These are phyloP conservation scores for Stephania cephalantha DNA, from an alignment of 164 flowering plant genomes.

Conservation along the genomic window DNA sequence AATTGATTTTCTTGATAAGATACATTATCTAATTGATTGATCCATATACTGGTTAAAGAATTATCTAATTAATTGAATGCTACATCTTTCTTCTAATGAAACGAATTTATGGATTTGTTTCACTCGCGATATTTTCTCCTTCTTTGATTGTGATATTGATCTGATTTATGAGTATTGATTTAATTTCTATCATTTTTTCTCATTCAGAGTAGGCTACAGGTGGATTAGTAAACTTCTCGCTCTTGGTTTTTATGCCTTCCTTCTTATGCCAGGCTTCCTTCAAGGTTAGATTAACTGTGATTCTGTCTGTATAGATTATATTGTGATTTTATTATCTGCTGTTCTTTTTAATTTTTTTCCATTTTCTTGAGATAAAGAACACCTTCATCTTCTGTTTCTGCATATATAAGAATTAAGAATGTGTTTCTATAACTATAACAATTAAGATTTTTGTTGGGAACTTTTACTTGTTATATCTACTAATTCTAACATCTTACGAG, in stretches of 20 bases:
- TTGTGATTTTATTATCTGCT: too few species aligned
- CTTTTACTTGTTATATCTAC: neutral
- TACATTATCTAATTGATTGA: neutral
- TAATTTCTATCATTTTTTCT: conserved; percentile 25
- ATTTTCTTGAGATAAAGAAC: too few species aligned
- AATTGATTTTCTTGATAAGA: neutral
- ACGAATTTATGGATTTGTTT: too few species aligned
- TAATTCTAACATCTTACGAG: neutral
- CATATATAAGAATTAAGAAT: neutral
- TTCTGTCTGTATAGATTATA: neutral
- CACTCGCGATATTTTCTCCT: too few species aligned
- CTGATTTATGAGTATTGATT: neutral
- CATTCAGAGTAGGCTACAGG: conserved; percentile 87
- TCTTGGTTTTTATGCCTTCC: conserved; percentile 70
- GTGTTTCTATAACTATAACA: neutral
- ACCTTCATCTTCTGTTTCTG: neutral
- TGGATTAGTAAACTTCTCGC: conserved; percentile 79
- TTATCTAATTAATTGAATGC: too few species aligned
- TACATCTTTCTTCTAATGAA: too few species aligned
- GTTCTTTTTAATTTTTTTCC: too few species aligned
- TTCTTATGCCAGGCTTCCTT: conserved; percentile 92
- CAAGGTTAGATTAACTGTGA: conserved; percentile 46
- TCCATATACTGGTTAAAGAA: neutral
- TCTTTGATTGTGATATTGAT: neutral
- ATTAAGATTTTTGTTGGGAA: neutral